A percentile compares a stretch with the other conserved stretches of the same genome.
phyloP scores from a whole-genome alignment of 768 basidiomycete species.

The Hericium alpestre region DNA sequence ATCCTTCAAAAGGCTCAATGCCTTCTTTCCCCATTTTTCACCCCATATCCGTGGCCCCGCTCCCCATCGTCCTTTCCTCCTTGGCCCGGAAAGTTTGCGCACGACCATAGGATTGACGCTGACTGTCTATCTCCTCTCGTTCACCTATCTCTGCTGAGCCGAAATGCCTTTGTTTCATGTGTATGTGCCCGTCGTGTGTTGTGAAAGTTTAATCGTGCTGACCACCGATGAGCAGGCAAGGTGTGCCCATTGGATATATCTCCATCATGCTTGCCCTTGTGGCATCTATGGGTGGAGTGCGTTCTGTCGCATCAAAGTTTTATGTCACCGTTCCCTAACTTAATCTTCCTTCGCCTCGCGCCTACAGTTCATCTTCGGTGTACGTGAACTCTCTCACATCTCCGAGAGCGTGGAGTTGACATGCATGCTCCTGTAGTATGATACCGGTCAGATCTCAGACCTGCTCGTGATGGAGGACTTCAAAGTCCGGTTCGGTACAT shows the following conservation, averaged over 20 bases:
- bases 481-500: slow-evolving; percentile 48
- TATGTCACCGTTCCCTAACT: neutral
- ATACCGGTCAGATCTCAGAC: slow-evolving; percentile 72
- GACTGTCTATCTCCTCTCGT: no score
- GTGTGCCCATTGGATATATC: slow-evolving; percentile 50
- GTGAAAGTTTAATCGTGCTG: slow-evolving; percentile 1
- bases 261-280: slow-evolving; percentile 58
- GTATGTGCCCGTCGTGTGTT: slow-evolving; percentile 10
- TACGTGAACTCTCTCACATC: slow-evolving; percentile 5
- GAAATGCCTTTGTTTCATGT: slow-evolving; percentile 21
- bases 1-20: no score
- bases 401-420: neutral
- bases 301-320: neutral
- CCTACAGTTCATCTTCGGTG: slow-evolving; percentile 18
- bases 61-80: no score
- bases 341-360: neutral
- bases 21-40: no score
- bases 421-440: slow-evolving; percentile 28
- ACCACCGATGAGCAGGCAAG: slow-evolving; percentile 33
- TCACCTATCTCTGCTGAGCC: neutral
- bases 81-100: no score
- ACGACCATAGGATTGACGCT: no score
- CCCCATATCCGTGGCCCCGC: no score
- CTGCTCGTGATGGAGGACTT: slow-evolving; percentile 69
- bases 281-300: slow-evolving; percentile 55